Percentiles rank a stretch among this genome's conserved stretches.
phyloP scores from a whole-genome alignment of 2,329 filamentous ascomycete species.

The Microcyclospora pomicola region DNA sequence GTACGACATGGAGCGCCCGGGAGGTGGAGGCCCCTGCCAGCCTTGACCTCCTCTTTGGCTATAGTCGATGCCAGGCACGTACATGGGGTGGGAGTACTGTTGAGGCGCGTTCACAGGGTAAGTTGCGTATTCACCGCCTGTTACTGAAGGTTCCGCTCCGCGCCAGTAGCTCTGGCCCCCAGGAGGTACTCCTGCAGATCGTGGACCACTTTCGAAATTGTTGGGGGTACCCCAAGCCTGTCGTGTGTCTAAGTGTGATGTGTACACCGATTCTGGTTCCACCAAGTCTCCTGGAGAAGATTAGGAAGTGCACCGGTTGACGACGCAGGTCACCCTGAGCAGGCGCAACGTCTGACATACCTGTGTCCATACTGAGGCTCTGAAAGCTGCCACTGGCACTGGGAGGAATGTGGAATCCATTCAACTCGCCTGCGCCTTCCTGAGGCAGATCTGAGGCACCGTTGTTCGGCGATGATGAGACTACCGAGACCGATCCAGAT shows the following conservation, averaged over 20 bases:
- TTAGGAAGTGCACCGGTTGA: not conserved
- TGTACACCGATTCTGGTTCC: no score
- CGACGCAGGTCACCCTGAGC: not conserved
- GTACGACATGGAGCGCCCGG: constrained; percentile 3
- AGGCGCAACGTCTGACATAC: constrained; percentile 2
- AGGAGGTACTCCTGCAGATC: not conserved
- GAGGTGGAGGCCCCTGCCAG: not conserved
- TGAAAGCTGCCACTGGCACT: constrained; percentile 9
- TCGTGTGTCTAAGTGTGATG: not conserved
- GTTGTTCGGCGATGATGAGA: constrained; percentile 14
- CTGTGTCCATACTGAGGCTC: constrained; percentile 8
- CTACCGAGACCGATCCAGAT: constrained; percentile 14
- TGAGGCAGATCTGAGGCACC: constrained; percentile 5
- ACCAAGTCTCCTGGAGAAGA: not conserved
- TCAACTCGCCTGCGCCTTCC: constrained; percentile 6
- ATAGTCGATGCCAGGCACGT: not conserved
- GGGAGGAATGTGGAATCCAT: constrained; percentile 10
- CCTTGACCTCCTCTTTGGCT: not conserved
- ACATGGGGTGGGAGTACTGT: not conserved
- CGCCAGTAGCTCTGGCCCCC: not conserved
- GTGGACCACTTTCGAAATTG: no score
- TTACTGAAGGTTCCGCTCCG: not conserved
- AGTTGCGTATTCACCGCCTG: not conserved
- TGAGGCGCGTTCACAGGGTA: not conserved
- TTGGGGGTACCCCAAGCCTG: not conserved